These are phyloP conservation scores for Vanrija pseudolonga DNA, from an alignment of 1,284 basidiomycete genomes.

Conservation along the genomic window DNA sequence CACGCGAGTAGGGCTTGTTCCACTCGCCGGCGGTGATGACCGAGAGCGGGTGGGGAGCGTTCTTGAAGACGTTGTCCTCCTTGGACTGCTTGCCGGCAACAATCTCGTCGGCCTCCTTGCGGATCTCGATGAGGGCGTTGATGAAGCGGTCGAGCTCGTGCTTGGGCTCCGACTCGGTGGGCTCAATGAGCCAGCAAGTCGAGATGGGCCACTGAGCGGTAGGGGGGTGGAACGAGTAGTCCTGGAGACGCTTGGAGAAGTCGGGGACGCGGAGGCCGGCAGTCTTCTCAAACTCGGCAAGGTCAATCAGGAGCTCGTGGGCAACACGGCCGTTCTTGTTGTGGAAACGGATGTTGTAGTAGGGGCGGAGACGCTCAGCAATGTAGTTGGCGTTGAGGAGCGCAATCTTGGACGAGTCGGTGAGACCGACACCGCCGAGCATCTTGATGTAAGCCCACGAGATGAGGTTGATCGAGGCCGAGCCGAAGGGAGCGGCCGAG, in stretches of 20 bases:
- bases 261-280: constrained; percentile 89
- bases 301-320: constrained; percentile 91
- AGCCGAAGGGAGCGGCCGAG: constrained; percentile 87
- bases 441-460: constrained; percentile 99
- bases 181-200: constrained; percentile 79
- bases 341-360: constrained; percentile 86
- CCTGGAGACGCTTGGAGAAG: constrained; percentile 85
- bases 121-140: constrained; percentile 94
- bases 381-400: constrained; percentile 97
- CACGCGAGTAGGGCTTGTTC: constrained; percentile 81
- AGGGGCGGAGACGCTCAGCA: constrained; percentile 74
- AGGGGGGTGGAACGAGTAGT: constrained; percentile 46
- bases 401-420: constrained; percentile 77
- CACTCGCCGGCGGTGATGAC: constrained; percentile 74
- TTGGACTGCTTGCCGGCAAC: constrained; percentile 78
- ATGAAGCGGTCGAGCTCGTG: constrained; percentile 91
- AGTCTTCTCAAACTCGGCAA: constrained; percentile 87
- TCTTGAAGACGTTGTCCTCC: constrained; percentile 80
- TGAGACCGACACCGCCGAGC: constrained; percentile 87
- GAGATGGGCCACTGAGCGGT: constrained; percentile 74
- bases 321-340: constrained; percentile 88
- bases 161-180: constrained; percentile 87
- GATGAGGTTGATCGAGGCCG: constrained; percentile 90
- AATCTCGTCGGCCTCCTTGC: constrained; percentile 84
- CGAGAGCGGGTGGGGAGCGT: constrained; percentile 86